Base-by-base conservation (phyloP, 331 rosid genomes). In the Stylosanthes scabra region DNA sequence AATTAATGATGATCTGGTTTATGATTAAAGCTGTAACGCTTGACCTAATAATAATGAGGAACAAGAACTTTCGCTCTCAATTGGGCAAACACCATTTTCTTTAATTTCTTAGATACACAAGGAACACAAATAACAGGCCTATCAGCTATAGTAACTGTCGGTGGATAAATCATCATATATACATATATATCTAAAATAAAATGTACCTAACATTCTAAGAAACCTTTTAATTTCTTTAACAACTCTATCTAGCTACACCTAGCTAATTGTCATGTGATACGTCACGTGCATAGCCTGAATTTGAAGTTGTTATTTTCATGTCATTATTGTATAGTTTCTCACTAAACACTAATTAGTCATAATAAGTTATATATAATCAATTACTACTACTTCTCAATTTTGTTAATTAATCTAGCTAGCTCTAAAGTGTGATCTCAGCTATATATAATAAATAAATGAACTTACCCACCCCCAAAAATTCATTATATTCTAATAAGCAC, bases 31-130 rank as follows among this genome's bases (percentile, higher is more conserved):
- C 66, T 44, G 20, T 63, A 8, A 66, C 46, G 28, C 63, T 50
- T 40, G 8, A n/a, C 27, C 55, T 50, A 62, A 61, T 34, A 52
- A 68, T 50, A 62, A 61, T 34, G 54, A 68, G 14, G 51, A 59
- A 52, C 41, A 44, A 44, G 16, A 63, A 52, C 40, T 74, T 51
- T 51, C 12, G 42, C 14, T 39, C 11, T 41, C 16, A 52, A 62
- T 41, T 25, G 44, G 55, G 41, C 75, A 42, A 7, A 3, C 20
- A 16, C 58, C 20, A 14, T 52, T 15, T 10, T 1, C 4, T 52
- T 20, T 20, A 20, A 20, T 20, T 52, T 52, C 58, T 52, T 52
- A 7, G 27, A 52, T n/a, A n/a, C 29, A 68, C 15, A 34, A 14
- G 14, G 40, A 49, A 72, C 13, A 15, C 14, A 46, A 41, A 34